Evolutionary conservation across 176 grass and related monocot genomes (phyloP).

Genomic region (Cymbopogon citratus): DNA sequence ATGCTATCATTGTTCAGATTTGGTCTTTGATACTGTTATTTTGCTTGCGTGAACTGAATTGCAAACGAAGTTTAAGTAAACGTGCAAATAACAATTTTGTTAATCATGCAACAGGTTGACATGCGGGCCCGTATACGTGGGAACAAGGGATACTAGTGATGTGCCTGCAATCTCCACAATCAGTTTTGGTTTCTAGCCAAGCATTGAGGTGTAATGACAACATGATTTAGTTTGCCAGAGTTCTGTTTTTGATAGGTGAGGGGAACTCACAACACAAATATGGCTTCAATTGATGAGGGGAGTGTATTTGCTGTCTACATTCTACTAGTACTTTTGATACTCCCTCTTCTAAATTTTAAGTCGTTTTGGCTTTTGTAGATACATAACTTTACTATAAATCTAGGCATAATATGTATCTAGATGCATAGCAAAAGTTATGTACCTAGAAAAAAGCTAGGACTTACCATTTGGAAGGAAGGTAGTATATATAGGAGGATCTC

Average conservation of each 20-base stretch:
- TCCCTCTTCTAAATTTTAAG: neutral
- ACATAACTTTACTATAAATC: neutral
- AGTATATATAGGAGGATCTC: neutral
- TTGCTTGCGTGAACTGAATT: neutral
- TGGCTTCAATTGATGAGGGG: neutral
- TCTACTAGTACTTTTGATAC: neutral
- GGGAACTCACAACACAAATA: neutral
- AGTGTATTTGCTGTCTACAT: neutral
- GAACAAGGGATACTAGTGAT: constrained; percentile 78
- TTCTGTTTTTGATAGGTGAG: neutral
- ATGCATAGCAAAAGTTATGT: neutral
- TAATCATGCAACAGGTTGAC: constrained; percentile 67
- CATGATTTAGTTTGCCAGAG: neutral
- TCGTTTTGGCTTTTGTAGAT: neutral
- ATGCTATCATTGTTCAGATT: neutral
- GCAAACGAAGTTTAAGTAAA: neutral
- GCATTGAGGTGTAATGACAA: neutral
- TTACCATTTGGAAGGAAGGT: neutral
- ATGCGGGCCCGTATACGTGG: constrained; percentile 96
- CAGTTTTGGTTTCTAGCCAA: neutral
- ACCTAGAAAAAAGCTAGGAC: neutral
- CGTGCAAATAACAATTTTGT: constrained; percentile 10
- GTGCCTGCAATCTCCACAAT: neutral
- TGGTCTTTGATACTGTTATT: neutral
- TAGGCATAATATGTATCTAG: neutral